Conservation (phyloP, 768 basidiomycete genomes). For the Pleurotus eryngii region DNA sequence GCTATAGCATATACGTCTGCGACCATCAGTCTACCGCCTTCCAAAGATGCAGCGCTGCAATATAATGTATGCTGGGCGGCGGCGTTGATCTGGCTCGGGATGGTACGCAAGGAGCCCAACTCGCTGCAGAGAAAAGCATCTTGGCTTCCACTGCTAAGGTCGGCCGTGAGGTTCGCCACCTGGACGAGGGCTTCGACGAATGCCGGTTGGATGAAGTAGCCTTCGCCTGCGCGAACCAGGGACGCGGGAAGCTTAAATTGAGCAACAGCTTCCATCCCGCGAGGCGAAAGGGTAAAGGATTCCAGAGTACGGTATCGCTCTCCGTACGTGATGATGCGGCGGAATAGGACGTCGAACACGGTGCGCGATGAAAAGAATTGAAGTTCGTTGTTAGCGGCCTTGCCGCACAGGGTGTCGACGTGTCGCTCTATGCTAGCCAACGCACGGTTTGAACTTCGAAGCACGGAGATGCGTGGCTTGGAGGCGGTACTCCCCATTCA, state of each 20-base stretch:
- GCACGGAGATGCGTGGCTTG: neutral
- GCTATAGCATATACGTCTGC: neutral
- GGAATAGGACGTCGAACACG: neutral
- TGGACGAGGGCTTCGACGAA: neutral
- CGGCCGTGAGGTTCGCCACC: neutral
- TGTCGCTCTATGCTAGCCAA: neutral
- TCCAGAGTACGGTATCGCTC: neutral
- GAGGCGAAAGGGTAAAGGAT: neutral
- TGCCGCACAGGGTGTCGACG: neutral
- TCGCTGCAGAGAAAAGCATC: neutral
- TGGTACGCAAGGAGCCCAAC: neutral
- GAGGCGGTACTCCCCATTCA: neutral
- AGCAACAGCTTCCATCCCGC: neutral
- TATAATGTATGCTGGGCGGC: neutral
- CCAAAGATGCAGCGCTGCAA: neutral
- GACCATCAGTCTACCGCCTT: neutral
- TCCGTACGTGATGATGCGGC: neutral
- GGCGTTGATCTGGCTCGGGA: neutral
- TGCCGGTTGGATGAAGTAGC: neutral
- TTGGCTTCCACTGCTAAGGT: neutral
- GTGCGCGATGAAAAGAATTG: neutral
- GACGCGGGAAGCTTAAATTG: neutral
- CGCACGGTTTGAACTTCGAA: neutral
- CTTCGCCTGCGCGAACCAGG: neutral
- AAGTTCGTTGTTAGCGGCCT: neutral